Percentiles rank a stretch among this genome's conserved stretches.
Conservation (phyloP, 73 alveolate species). For the Diophrys appendiculata region DNA sequence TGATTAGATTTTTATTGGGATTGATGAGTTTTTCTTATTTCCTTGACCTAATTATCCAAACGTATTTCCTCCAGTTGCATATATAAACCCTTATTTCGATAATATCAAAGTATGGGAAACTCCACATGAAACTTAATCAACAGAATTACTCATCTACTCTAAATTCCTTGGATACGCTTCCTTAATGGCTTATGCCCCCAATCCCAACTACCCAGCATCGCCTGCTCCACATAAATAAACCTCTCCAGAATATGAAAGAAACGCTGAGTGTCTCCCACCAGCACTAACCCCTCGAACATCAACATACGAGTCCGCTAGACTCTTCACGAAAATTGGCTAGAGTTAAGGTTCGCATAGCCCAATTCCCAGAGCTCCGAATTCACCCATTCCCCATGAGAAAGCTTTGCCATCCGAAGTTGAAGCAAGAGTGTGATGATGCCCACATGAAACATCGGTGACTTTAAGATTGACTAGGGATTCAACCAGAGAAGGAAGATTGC, state of each 20-base stretch:
- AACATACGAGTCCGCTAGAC: slow-evolving; percentile 5
- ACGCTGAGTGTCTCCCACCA: slow-evolving; percentile 55
- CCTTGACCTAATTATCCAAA: slow-evolving; percentile 12
- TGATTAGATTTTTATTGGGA: neutral
- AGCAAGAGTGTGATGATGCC: slow-evolving; percentile 77
- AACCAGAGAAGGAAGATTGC: slow-evolving; percentile 54
- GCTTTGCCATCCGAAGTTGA: slow-evolving; percentile 71
- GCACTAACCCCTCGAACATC: slow-evolving; percentile 25
- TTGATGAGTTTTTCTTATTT: neutral
- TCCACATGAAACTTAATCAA: slow-evolving; percentile 10
- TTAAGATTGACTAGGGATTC: slow-evolving; percentile 38
- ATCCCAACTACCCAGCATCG: slow-evolving; percentile 10
- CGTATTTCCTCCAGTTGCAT: neutral
- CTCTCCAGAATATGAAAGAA: slow-evolving; percentile 13
- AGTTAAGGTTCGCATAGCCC: neutral
- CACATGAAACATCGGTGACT: slow-evolving; percentile 78
- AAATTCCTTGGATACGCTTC: neutral
- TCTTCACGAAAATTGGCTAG: slow-evolving; percentile 10
- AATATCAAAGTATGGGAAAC: slow-evolving; percentile 6
- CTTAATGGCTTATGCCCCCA: neutral
- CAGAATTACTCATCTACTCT: neutral
- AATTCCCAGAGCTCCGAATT: slow-evolving; percentile 59
- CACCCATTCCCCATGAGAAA: slow-evolving; percentile 81
- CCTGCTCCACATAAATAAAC: slow-evolving; percentile 15
- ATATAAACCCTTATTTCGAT: slow-evolving; percentile 3